Base-by-base conservation (phyloP, 1,139 yeast genomes). In the Yamadazyma trypodendri region DNA sequence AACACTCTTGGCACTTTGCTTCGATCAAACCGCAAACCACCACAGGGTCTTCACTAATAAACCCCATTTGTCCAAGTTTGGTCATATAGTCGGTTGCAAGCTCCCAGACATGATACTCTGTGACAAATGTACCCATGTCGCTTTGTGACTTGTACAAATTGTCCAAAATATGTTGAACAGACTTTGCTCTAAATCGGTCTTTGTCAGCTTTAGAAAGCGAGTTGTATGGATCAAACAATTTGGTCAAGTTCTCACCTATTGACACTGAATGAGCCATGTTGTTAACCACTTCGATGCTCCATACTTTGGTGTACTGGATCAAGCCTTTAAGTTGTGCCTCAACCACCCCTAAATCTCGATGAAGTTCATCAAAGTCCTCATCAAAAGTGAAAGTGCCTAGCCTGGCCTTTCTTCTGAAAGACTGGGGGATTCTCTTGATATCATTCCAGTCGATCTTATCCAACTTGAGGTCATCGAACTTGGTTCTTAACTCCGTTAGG, bases 371-470 rank as follows among this genome's bases (percentile, higher is more conserved):
- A 45, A 68, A 72, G 13, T 61, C 65, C 41, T 63, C 69, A 49
- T 74, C 79, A 7, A 55, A 44, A 0, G 70, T 65, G 27, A 51
- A 54, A 2, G 63, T 53, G 2, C 63, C 65, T 21, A 52, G 38
- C 23, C 56, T 60, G 14, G 61, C 49, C 35, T 58, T 65, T 39
- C 65, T 61, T 38, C 54, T 62, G 11, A 67, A 40, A 15, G 54
- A 38, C 39, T 63, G 70, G 2, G 74, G 68, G 10, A 34, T 8
- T 22, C 36, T 27, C 28, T 34, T 28, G 10, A 34, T 6, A 20
- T 45, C 41, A 18, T 49, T 43, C 69, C 68, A 63, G 29, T 60
- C 61, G 15, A 56, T 3, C 6, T 20, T 23, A 8, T 40, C 41
- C 2, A 39, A 25, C 23, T 31, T 37, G 33, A 41, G 12, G 14